Base-by-base conservation (phyloP, 2,329 filamentous ascomycete genomes). In the Trichoderma afroharzianum region DNA sequence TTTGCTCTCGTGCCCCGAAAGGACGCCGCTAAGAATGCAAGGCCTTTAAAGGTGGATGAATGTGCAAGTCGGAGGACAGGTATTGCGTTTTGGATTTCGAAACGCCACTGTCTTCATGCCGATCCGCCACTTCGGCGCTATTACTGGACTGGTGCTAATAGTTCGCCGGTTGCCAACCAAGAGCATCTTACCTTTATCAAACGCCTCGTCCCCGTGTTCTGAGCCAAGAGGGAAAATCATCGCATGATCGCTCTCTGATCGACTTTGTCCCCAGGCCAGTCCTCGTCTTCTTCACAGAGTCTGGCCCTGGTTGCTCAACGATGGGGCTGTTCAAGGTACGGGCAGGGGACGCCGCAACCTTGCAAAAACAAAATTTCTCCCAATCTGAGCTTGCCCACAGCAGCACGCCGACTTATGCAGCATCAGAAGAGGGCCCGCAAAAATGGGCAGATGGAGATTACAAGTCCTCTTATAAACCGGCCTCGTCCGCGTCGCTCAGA, bases 321-420 rank as follows among this genome's bases (percentile, higher is more conserved):
- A 70, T 70, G 68, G 68, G 43, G 24, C 59, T 63, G 59, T 57
- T 70, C 32, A 70, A 70, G 59, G 59, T 50, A 57, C 58, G 59
- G 47, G 55, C 68, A 63, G 68, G 68, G 68, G 68, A 50, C 15
- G 24, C 43, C 43, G 11, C 62, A 66, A 57, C 68, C 61, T 59
- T 71, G 68, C 50, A 33, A 30, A 64, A 64, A n/a, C 61, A 53
- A 63, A 57, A 71, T 43, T 64, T 64, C 61, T 63, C 68, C 50
- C 59, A 63, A 43, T 64, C 55, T 50, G 68, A 64, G 68, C 61
- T 43, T 47, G 59, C 14, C 61, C 36, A 50, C 68, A 63, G 47
- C 62, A 58, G 53, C 18, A 47, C 62, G 68, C 61, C 68, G 43
- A 33, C 33, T 58, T 36, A 69, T 53, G 66, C 66, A 50, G 66